Conservation (phyloP, 306 rosid genomes). For the Clitoria ternatea region DNA sequence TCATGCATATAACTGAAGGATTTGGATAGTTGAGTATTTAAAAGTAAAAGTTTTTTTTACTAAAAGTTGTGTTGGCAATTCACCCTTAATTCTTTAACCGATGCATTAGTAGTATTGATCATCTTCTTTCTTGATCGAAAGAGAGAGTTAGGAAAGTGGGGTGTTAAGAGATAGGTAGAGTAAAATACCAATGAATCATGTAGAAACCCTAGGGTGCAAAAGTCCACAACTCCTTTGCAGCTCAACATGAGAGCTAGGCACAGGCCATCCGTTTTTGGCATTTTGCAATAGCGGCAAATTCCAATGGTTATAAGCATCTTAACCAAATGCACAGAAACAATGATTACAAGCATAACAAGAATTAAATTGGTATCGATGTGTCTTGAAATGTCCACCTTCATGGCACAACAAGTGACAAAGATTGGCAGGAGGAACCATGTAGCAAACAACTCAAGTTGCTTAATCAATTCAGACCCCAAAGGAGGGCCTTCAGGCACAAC, state of each 20-base stretch:
- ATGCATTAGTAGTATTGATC: too few relatives aligned
- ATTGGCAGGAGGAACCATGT: constrained; percentile 36
- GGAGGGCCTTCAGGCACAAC: constrained; percentile 61
- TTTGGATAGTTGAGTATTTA: too few relatives aligned
- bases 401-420: constrained; percentile 34
- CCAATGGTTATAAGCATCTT: constrained; percentile 13
- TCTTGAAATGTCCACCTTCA: constrained; percentile 25
- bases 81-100: too few relatives aligned
- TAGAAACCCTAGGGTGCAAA: not conserved
- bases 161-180: not conserved
- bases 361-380: rapidly evolving
- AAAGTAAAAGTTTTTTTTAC: too few relatives aligned
- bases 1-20: too few relatives aligned
- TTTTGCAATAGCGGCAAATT: constrained; percentile 18
- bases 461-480: constrained; percentile 43
- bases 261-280: constrained; percentile 37
- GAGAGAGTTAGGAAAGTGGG: too few relatives aligned
- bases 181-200: constrained; percentile 22
- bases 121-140: too few relatives aligned
- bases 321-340: not conserved
- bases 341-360: not conserved
- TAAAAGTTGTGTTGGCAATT: too few relatives aligned
- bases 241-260: constrained; percentile 42
- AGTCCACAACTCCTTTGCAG: constrained; percentile 54
- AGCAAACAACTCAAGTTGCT: constrained; percentile 33